Evolutionary conservation across 495 filamentous ascomycete genomes (phyloP).

Genomic region (Penicillium tannophilum): DNA sequence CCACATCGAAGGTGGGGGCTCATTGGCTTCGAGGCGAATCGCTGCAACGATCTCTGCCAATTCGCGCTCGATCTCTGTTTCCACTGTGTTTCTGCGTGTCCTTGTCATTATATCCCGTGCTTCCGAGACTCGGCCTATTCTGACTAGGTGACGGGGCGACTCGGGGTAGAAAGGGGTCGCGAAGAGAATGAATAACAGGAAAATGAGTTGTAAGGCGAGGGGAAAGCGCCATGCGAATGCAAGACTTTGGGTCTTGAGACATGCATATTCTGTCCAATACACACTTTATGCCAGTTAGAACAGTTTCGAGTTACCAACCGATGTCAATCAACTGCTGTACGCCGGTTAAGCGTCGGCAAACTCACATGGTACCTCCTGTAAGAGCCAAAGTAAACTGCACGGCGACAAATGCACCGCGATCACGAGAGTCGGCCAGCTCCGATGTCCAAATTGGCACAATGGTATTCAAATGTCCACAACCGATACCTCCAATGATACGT

Average conservation of each 20-base stretch:
- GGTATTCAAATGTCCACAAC: conserved; percentile 46
- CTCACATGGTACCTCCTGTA: conserved; percentile 35
- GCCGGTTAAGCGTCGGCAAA: conserved; percentile 34
- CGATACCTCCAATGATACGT: conserved; percentile 53
- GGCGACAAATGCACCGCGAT: conserved; percentile 26
- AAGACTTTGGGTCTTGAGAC: conserved; percentile 34
- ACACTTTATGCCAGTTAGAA: conserved; percentile 31
- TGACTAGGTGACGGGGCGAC: conserved; percentile 55
- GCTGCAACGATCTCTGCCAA: conserved; percentile 28
- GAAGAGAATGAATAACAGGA: conserved; percentile 21
- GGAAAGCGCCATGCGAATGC: conserved; percentile 39
- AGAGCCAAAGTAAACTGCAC: conserved; percentile 25
- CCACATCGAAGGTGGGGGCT: conserved; percentile 21
- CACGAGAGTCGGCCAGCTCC: conserved; percentile 35
- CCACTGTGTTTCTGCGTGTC: conserved; percentile 25
- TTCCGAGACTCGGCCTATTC: conserved; percentile 50
- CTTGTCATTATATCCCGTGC: conserved; percentile 30
- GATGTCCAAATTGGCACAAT: conserved; percentile 44
- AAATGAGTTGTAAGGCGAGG: conserved; percentile 37
- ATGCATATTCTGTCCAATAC: conserved; percentile 57
- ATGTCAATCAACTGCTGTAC: not conserved
- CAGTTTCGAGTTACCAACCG: not conserved
- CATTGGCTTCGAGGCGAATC: conserved; percentile 23
- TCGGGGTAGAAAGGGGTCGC: conserved; percentile 50
- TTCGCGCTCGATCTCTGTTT: conserved; percentile 26